Base-by-base conservation (phyloP, 176 grass and related monocot species). In the Bolboschoenus planiculmis region DNA sequence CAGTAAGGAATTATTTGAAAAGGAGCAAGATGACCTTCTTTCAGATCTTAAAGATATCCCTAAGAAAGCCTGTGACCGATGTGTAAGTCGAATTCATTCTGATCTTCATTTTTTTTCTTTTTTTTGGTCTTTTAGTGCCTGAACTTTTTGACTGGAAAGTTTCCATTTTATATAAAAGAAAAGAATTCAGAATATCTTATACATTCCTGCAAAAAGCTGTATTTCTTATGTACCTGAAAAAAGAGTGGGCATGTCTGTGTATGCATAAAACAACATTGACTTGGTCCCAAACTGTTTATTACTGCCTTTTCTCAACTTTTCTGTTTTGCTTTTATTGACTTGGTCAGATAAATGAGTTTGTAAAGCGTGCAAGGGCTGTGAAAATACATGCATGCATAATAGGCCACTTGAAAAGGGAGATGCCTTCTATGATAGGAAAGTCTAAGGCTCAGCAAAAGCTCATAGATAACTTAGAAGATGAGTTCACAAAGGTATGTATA, bases 21-120 rank as follows among this genome's bases (percentile, higher is more conserved):
- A 83, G 60, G 94, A 97, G 46, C 94, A 92, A 66, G 91, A 97
- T 1, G 91, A 97, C 68, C 81, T 92, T 72, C 88, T 97, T 44
- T 92, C 88, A 0, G 91, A 97, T 80, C 89, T 97, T 36, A 97
- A 94, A 46, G 88, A 97, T 47, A 97, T 94, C 27, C 94, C 94
- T 1, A 97, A 97, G 84, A 97, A 97, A 78, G 91, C 91, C 30
- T 97, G 91, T 46, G 94, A 97, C 5, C 86, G 91, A 76, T 85
- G 83, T 65, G 93, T 93, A 84, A 91, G 84, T 64, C 43, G 51
- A 42, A 73, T 56, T 77, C 40, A 16, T 37, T 75, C 11, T 48
- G 62, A 66, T 3, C 62, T 66, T 36, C 14, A 46, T 14, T 29
- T 65, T 36, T 7, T 36, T 20, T 16, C 26, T 14, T 29, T 66